phyloP scores from a whole-genome alignment of 177 flowering plant species.

The Vitis hybrid region DNA sequence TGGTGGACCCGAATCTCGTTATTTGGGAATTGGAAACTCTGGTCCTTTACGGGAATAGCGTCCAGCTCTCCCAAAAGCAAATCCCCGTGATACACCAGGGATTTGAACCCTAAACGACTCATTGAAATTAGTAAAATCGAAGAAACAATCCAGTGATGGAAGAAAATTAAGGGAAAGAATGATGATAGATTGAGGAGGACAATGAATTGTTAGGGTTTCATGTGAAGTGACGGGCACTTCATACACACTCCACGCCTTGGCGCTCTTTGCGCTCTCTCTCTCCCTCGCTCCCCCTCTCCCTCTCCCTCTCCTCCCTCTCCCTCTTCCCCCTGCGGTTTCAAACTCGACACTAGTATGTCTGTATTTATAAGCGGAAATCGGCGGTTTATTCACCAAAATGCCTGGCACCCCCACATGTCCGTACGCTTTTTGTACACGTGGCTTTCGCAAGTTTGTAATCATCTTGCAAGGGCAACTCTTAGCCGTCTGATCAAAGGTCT shows the following conservation, averaged over 20 bases:
- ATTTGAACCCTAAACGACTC: slow-evolving; percentile 72
- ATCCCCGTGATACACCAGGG: slow-evolving; percentile 73
- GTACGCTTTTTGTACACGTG: neutral
- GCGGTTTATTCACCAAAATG: slow-evolving; percentile 24
- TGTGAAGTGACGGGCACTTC: neutral
- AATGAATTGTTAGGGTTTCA: neutral
- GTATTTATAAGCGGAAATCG: slow-evolving; percentile 21
- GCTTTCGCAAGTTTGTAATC: too few relatives aligned
- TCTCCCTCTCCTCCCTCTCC: slow-evolving; percentile 4
- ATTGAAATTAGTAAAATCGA: slow-evolving; percentile 21
- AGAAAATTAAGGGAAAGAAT: neutral
- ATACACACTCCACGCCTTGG: too few relatives aligned
- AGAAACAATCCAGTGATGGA: neutral
- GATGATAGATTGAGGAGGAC: neutral
- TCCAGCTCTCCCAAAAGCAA: slow-evolving; percentile 71
- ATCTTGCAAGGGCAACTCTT: too few relatives aligned
- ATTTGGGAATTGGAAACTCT: slow-evolving; percentile 71
- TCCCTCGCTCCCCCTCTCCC: neutral
- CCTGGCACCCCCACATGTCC: neutral
- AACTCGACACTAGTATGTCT: neutral
- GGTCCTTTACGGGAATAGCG: slow-evolving; percentile 38
- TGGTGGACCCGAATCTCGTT: slow-evolving; percentile 81
- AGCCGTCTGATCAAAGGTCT: too few relatives aligned
- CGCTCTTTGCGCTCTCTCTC: neutral
- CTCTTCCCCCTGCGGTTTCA: slow-evolving; percentile 23